These are phyloP conservation scores for Rubus idaeus DNA, from an alignment of 306 rosid genomes.

Conservation along the genomic window DNA sequence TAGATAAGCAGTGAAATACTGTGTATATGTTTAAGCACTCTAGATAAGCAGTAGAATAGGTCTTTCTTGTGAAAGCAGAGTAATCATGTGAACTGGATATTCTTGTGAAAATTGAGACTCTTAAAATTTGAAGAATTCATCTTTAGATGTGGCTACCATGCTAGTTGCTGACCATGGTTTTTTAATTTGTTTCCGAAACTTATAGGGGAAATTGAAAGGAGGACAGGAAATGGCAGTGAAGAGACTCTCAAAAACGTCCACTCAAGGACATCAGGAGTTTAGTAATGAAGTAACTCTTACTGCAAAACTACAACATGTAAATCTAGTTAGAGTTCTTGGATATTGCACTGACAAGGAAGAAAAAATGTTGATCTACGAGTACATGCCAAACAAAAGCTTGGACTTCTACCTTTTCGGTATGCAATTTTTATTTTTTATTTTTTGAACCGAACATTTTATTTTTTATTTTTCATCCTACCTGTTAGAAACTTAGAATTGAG, in stretches of 20 bases:
- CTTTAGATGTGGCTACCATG: no score
- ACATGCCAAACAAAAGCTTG: constrained; percentile 38
- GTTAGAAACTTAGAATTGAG: no score
- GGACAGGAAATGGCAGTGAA: constrained; percentile 38
- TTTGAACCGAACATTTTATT: neutral
- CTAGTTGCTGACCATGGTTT: no score
- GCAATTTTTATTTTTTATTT: neutral
- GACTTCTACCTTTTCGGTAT: constrained; percentile 34
- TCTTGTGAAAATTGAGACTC: no score
- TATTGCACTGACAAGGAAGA: constrained; percentile 12
- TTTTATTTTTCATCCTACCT: neutral
- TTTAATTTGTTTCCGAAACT: neutral
- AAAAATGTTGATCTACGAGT: constrained; percentile 28
- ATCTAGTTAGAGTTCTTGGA: constrained; percentile 21
- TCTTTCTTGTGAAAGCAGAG: no score
- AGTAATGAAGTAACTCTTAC: constrained; percentile 32
- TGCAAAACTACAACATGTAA: constrained; percentile 33
- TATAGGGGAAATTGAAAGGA: constrained; percentile 32
- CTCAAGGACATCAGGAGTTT: constrained; percentile 39
- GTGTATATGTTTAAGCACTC: no score
- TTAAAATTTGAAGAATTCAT: no score
- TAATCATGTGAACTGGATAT: no score
- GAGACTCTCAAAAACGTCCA: constrained; percentile 33
- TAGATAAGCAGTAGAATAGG: no score
- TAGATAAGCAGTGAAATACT: neutral